phyloP scores from a whole-genome alignment of 1,284 basidiomycete species.

The Microbotryum intermedium region DNA sequence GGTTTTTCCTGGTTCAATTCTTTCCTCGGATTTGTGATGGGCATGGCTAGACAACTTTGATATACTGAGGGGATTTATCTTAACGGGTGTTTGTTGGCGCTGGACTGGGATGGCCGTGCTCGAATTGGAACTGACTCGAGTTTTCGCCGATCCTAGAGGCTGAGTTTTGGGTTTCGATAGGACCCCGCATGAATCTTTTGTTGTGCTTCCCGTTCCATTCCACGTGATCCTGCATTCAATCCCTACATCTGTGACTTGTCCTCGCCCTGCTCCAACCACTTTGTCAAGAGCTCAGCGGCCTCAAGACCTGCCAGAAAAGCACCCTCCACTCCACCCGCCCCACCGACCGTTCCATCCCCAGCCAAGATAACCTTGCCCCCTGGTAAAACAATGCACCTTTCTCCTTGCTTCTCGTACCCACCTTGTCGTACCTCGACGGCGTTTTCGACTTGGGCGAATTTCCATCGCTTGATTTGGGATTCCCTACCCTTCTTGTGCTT shows the following conservation, averaged over 20 bases:
- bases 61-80: too few species aligned
- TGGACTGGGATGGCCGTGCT: too few species aligned
- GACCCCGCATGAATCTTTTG: too few species aligned
- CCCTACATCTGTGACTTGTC: slow-evolving; percentile 2
- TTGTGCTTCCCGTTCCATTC: too few species aligned
- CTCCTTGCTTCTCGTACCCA: not conserved
- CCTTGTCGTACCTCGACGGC: not conserved
- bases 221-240: too few species aligned
- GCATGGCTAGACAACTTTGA: too few species aligned
- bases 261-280: not conserved
- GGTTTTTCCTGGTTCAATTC: too few species aligned
- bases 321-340: not conserved
- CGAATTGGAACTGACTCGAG: too few species aligned
- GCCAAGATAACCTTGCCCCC: not conserved
- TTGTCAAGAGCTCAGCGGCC: not conserved
- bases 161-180: too few species aligned
- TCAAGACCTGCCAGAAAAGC: not conserved
- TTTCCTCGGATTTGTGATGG: too few species aligned
- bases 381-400: not conserved
- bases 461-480: slow-evolving; percentile 1
- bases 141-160: too few species aligned
- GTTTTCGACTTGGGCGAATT: not conserved
- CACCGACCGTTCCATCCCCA: slow-evolving; percentile 1
- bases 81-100: too few species aligned
- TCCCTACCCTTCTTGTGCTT: not conserved